Base-by-base conservation (phyloP, 2,329 filamentous ascomycete genomes). In the Fusarium mangiferae region DNA sequence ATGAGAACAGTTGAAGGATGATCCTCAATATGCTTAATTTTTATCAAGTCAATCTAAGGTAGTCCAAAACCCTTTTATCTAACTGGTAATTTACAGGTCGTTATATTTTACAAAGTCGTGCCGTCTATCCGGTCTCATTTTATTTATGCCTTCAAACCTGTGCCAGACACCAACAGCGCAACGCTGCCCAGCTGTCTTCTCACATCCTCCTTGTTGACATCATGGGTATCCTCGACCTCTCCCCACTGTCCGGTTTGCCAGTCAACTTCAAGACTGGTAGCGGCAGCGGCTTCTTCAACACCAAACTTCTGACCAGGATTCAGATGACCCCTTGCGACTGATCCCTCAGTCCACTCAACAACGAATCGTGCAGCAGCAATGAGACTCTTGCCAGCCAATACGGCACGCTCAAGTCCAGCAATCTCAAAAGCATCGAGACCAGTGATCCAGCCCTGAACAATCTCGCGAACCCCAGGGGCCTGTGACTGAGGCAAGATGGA, bases 161-260 rank as follows among this genome's bases (percentile, higher is more conserved):
- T 85, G 3, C 93, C 93, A 63, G 90, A 91, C 15, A 98, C 93
- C 56, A 98, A 84, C 78, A 98, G 81, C 22, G 98, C 88, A 17
- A 94, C 93, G 81, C 94, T 97, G 20, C 96, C 96, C 68, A 98
- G 84, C 84, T 98, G 96, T 78, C 96, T 89, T 80, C 90, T 89
- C 74, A 98, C 77, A 82, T 99, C 96, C 83, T 97, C 96, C 82
- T 92, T 93, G 78, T 97, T 93, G 2, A 99, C 96, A 85, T 99
- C 96, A 83, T 99, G 96, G 35, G 95, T 98, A 83, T 99, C 95
- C 82, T 99, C 96, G 2, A 99, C 96, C 86, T 98, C 95, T 14
- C 96, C 96, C 96, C 96, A 98, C 83, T 93, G 91, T 35, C 89
- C 86, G 2, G 92, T 97, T 88, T 99, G 96, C 92, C 94, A 98